Base-by-base conservation (phyloP, 768 basidiomycete species). In the Pholiota molesta region DNA sequence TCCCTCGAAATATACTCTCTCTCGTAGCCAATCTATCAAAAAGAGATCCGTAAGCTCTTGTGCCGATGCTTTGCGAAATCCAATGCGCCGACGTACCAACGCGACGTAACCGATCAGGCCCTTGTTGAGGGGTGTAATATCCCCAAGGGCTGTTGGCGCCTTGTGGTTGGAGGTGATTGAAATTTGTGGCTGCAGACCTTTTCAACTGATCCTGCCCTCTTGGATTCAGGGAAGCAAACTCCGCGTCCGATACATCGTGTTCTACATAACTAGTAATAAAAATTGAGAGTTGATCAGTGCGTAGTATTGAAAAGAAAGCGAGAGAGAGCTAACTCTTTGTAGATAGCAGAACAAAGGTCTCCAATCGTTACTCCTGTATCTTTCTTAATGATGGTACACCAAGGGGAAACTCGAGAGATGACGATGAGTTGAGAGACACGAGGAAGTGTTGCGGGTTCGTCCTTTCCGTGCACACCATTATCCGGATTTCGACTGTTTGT, bases 381-480 rank as follows among this genome's bases (percentile, higher is more conserved):
- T 68, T 89, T 93, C 73, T 81, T 85, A 54, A 91, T 81, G 59
- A 86, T 86, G 7, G 89, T 90, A 71, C 89, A 90, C 92, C 92
- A 94, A 1, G 93, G 92, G 47, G 84, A 88, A 45, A 81, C 76
- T 51, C 78, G 72, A 13, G 83, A 83, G 66, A 89, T 84, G 60
- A 90, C 76, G 57, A 84, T 81, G 60, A 89, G 76, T 60, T 87
- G 81, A 19, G 74, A 74, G 26, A 88, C 82, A 52, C 88, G 86
- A 2, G 88, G 88, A n/a, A 89, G 77, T 3, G 88, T 88, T 31
- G 88, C 88, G 5, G 88, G 88, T 67, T 89, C 84, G 66, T 86
- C 83, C 65, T 86, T 71, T 47, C 70, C 70, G 11, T 61, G 62
- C 2, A 70, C 57, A 31, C 61, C 61, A 19, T 44, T 51, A 17